Evolutionary conservation across 2,329 filamentous ascomycete genomes (phyloP).

Genomic region (Sporothrix globosa): DNA sequence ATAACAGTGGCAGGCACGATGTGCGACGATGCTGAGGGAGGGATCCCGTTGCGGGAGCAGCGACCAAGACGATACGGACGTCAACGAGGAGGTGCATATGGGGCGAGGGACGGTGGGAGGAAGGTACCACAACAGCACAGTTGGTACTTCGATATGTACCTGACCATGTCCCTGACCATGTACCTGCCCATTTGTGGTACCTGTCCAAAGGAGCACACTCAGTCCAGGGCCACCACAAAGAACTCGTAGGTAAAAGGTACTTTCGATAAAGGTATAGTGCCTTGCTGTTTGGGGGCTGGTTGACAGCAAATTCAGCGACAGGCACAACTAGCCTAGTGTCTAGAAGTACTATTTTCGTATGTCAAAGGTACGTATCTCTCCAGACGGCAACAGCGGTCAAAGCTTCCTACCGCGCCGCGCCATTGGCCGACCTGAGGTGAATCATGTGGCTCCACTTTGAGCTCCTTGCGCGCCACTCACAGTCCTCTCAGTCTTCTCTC

Average conservation of each 20-base stretch:
- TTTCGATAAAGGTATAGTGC: background rate
- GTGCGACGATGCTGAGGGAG: background rate
- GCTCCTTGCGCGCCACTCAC: background rate
- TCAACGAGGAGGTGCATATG: constrained; percentile 6
- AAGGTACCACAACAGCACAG: background rate
- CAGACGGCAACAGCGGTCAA: constrained; percentile 21
- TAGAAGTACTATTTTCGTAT: constrained; percentile 2
- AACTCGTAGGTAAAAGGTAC: background rate
- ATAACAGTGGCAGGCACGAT: constrained; percentile 11
- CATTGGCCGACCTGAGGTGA: constrained; percentile 24
- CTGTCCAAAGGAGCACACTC: constrained; percentile 14
- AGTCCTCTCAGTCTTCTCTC: background rate
- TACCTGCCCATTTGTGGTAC: background rate
- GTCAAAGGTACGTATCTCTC: constrained; percentile 20
- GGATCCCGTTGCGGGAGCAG: constrained; percentile 5
- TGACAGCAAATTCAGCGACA: background rate
- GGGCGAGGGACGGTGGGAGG: constrained; percentile 5
- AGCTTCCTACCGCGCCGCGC: constrained; percentile 23
- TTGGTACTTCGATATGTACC: background rate
- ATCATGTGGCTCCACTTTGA: constrained; percentile 26
- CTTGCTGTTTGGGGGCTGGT: background rate
- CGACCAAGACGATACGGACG: constrained; percentile 3
- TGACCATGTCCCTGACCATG: constrained; percentile 2
- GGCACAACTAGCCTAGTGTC: background rate
- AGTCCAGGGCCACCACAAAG: background rate